These are phyloP conservation scores for Chalaropsis ovoidea DNA, from an alignment of 2,329 filamentous ascomycete species.

Conservation along the genomic window DNA sequence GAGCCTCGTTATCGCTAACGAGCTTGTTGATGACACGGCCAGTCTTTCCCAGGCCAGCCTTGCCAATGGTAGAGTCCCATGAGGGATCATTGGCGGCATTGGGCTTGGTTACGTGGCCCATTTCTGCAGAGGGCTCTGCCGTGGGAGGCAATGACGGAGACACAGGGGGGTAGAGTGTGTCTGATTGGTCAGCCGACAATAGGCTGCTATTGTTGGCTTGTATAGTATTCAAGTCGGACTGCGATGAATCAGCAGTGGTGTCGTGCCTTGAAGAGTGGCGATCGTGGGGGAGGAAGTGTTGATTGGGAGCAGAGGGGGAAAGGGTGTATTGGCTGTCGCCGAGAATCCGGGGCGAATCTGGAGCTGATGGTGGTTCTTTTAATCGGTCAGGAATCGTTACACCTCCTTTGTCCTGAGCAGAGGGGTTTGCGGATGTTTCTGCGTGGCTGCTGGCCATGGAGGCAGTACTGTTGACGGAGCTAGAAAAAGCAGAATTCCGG, in stretches of 20 bases:
- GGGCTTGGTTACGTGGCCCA: conserved; percentile 18
- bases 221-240: conserved; percentile 30
- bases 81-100: conserved; percentile 21
- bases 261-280: not conserved
- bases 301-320: conserved; percentile 4
- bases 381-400: not conserved
- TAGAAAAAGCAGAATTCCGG: conserved; percentile 45
- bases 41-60: conserved; percentile 62
- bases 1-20: conserved; percentile 67
- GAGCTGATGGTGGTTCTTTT: conserved; percentile 12
- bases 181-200: conserved; percentile 20
- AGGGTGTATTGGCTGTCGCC: conserved; percentile 1
- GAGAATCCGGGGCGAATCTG: not conserved
- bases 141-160: conserved; percentile 27
- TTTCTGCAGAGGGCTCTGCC: conserved; percentile 27
- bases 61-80: conserved; percentile 60
- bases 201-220: conserved; percentile 26
- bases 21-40: conserved; percentile 71
- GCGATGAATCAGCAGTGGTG: not conserved
- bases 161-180: conserved; percentile 16
- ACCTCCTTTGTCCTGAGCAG: not conserved
- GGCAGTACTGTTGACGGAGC: conserved; percentile 46
- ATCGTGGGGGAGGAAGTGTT: conserved; percentile 1
- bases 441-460: conserved; percentile 35
- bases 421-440: conserved; percentile 27